Percentiles rank a stretch among this genome's conserved stretches.
phyloP scores from a whole-genome alignment of 306 rosid species.

The Prunus mongolica region DNA sequence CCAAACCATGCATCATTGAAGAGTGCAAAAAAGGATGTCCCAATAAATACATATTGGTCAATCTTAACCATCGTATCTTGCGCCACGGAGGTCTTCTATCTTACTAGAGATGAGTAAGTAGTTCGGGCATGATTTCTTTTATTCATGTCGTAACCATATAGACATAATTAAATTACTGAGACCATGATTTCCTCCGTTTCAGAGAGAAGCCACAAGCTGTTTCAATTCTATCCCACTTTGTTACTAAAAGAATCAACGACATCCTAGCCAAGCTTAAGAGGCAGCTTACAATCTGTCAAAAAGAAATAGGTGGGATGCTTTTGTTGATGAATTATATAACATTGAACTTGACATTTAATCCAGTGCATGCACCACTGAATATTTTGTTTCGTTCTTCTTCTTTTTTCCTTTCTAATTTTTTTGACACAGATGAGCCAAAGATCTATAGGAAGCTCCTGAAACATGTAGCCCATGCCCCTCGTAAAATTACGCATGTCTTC shows the following conservation, averaged over 20 bases:
- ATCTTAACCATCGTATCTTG: neutral
- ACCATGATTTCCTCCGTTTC: neutral
- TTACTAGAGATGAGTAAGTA: neutral
- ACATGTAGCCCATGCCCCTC: neutral
- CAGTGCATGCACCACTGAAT: neutral
- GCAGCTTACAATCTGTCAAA: neutral
- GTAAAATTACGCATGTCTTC: neutral
- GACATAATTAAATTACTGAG: neutral
- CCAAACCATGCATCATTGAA: neutral
- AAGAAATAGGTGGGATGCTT: neutral
- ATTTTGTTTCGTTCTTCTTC: neutral
- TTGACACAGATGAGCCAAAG: neutral
- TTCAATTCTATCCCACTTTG: neutral
- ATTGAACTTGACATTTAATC: neutral
- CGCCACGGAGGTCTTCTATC: neutral
- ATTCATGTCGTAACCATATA: neutral
- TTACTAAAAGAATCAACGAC: neutral
- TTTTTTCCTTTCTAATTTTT: neutral
- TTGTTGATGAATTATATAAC: neutral
- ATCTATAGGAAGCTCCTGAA: neutral
- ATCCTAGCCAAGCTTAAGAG: neutral
- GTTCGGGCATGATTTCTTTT: neutral
- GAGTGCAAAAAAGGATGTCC: neutral
- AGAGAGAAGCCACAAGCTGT: neutral
- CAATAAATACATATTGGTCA: neutral